These are phyloP conservation scores for Vanrija humicola DNA, from an alignment of 1,284 basidiomycete genomes.

Conservation along the genomic window DNA sequence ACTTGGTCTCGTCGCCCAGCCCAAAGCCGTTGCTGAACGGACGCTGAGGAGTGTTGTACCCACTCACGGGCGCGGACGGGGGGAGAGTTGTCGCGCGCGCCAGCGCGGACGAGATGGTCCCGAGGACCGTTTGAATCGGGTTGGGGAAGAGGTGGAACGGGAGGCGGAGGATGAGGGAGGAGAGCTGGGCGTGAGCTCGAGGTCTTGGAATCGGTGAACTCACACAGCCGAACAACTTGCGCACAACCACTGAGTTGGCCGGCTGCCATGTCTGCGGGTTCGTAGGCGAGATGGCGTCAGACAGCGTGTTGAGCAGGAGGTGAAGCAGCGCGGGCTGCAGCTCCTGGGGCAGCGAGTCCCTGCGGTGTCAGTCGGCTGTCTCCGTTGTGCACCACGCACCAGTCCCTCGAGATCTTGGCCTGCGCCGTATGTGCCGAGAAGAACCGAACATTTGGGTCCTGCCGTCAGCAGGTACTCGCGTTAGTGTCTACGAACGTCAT, in stretches of 20 bases:
- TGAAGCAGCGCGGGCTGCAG: constrained; percentile 38
- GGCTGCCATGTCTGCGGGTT: constrained; percentile 33
- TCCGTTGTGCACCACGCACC: constrained; percentile 57
- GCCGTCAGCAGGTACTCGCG: not conserved
- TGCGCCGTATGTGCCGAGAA: constrained; percentile 86
- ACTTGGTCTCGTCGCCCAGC: constrained; percentile 11
- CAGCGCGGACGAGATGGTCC: constrained; percentile 30
- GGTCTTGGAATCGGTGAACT: constrained; percentile 36
- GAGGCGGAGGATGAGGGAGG: constrained; percentile 39
- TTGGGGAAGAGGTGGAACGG: constrained; percentile 39
- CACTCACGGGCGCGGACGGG: constrained; percentile 32
- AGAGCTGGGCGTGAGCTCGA: constrained; percentile 27
- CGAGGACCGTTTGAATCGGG: constrained; percentile 38
- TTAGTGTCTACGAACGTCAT: constrained; percentile 31
- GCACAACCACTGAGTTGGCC: constrained; percentile 59
- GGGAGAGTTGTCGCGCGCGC: constrained; percentile 32
- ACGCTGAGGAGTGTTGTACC: constrained; percentile 51
- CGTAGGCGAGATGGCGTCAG: constrained; percentile 33
- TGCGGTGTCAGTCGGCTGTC: constrained; percentile 10
- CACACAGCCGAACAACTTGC: constrained; percentile 82
- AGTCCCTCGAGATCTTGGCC: constrained; percentile 84
- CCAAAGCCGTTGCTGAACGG: constrained; percentile 39
- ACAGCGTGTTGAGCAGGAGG: constrained; percentile 40
- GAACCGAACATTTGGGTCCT: constrained; percentile 78
- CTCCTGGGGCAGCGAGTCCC: constrained; percentile 45